Percentiles rank a stretch among this genome's conserved stretches.
Conservation (phyloP, 768 basidiomycete species). For the Trametes punicea region DNA sequence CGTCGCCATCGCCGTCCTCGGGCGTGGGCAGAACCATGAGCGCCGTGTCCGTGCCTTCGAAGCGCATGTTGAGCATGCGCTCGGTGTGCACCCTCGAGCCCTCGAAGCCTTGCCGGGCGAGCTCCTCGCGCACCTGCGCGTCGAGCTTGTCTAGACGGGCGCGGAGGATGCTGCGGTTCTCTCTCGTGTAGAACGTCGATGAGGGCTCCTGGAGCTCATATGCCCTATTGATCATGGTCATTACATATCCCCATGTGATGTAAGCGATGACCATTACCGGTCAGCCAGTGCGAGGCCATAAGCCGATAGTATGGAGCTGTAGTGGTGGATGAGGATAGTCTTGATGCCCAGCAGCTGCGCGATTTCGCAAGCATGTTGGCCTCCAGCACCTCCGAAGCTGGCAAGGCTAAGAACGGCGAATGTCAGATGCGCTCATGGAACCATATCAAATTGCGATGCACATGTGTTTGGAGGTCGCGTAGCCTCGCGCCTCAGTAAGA, state of each 20-base stretch:
- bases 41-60: constrained; percentile 90
- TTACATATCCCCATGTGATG: neutral
- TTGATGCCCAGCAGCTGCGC: constrained; percentile 83
- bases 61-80: constrained; percentile 87
- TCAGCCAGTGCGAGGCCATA: constrained; percentile 94
- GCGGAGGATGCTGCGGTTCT: constrained; percentile 52
- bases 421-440: constrained; percentile 3
- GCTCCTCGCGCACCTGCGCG: constrained; percentile 56
- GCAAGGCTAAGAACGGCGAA: constrained; percentile 51
- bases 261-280: constrained; percentile 36
- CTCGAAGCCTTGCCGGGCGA: constrained; percentile 80
- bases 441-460: constrained; percentile 24
- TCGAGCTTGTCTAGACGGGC: constrained; percentile 70
- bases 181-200: constrained; percentile 69
- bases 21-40: constrained; percentile 73
- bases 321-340: constrained; percentile 84
- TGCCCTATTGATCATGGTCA: constrained; percentile 43
- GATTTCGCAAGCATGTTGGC: constrained; percentile 92
- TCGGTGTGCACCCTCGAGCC: constrained; percentile 69
- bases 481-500: constrained; percentile 85
- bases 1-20: constrained; percentile 48
- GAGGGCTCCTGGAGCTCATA: constrained; percentile 88
- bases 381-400: constrained; percentile 87
- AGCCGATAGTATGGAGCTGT: constrained; percentile 90
- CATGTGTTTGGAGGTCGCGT: constrained; percentile 77